phyloP scores from a whole-genome alignment of 371 early-diverging fungal genomes.

The Vittaforma corneae region DNA sequence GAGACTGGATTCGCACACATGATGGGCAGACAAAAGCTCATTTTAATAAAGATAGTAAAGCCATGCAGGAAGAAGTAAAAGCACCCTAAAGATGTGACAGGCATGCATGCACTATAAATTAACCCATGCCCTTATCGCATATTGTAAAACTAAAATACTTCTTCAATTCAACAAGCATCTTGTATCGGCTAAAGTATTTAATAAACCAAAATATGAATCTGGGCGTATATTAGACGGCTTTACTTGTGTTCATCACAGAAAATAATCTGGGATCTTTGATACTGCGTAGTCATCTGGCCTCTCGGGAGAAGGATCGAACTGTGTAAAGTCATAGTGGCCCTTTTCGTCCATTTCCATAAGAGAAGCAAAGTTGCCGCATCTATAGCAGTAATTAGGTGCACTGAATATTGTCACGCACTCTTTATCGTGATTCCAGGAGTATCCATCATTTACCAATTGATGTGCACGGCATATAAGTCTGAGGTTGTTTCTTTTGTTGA shows the following conservation, averaged over 20 bases:
- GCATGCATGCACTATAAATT: too few species aligned
- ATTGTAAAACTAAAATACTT: too few species aligned
- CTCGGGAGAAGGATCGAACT: conserved; percentile 93
- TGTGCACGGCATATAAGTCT: conserved; percentile 91
- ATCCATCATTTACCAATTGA: conserved; percentile 98
- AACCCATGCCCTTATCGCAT: too few species aligned
- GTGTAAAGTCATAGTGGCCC: conserved; percentile 66
- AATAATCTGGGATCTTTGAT: conserved; percentile 84
- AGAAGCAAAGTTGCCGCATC: conserved; percentile 94
- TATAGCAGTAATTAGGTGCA: conserved; percentile 97
- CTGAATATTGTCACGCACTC: conserved; percentile 95
- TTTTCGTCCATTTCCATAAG: conserved; percentile 85
- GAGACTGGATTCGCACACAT: too few species aligned
- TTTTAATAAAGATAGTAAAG: too few species aligned
- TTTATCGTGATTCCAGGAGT: conserved; percentile 89
- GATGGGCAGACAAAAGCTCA: too few species aligned
- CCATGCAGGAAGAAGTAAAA: too few species aligned
- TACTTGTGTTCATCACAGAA: conserved; percentile 22
- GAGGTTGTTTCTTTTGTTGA: conserved; percentile 87
- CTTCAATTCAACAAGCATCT: too few species aligned
- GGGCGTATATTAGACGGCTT: too few species aligned
- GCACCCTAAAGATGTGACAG: too few species aligned
- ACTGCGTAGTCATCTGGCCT: conserved; percentile 89
- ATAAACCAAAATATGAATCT: too few species aligned
- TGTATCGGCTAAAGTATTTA: too few species aligned